Percentiles rank a stretch among this genome's conserved stretches.
These are phyloP conservation scores for Hyphopichia buzzinii DNA, from an alignment of 1,139 yeast genomes.

Conservation along the genomic window DNA sequence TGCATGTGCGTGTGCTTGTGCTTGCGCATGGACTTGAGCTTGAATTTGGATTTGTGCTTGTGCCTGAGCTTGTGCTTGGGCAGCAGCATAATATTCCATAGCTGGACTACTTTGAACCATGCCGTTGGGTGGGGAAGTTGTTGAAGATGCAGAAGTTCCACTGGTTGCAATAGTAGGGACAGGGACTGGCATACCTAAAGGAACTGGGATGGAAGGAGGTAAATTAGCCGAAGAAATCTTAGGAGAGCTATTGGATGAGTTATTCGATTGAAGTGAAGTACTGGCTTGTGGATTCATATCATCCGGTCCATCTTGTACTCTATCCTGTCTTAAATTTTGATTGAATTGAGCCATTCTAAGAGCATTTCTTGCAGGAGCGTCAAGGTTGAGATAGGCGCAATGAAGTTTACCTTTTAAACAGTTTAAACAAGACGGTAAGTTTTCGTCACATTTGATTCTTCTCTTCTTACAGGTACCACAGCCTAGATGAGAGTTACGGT, in stretches of 20 bases:
- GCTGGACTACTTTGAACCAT: background rate
- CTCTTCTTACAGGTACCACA: constrained; percentile 68
- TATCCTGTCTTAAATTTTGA: constrained; percentile 38
- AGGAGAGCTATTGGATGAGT: constrained; percentile 4
- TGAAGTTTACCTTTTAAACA: constrained; percentile 58
- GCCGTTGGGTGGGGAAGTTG: constrained; percentile 3
- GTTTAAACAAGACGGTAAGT: constrained; percentile 58
- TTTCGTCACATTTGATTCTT: constrained; percentile 67
- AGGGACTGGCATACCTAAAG: background rate
- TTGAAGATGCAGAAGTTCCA: constrained; percentile 3
- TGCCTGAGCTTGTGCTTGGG: constrained; percentile 6
- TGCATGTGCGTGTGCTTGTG: constrained; percentile 2
- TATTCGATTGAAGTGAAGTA: background rate
- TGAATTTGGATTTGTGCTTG: constrained; percentile 4
- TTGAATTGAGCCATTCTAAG: constrained; percentile 51
- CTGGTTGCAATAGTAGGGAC: background rate
- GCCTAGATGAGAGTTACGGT: constrained; percentile 61
- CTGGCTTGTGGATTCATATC: constrained; percentile 6
- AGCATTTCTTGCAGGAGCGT: constrained; percentile 50
- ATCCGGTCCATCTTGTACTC: constrained; percentile 18
- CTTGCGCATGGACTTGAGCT: constrained; percentile 6
- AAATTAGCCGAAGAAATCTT: background rate
- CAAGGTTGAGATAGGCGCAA: constrained; percentile 54
- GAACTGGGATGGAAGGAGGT: constrained; percentile 1
- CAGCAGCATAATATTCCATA: constrained; percentile 4